phyloP scores from a whole-genome alignment of 352 stramenopile genomes.

The Pythium biforme region DNA sequence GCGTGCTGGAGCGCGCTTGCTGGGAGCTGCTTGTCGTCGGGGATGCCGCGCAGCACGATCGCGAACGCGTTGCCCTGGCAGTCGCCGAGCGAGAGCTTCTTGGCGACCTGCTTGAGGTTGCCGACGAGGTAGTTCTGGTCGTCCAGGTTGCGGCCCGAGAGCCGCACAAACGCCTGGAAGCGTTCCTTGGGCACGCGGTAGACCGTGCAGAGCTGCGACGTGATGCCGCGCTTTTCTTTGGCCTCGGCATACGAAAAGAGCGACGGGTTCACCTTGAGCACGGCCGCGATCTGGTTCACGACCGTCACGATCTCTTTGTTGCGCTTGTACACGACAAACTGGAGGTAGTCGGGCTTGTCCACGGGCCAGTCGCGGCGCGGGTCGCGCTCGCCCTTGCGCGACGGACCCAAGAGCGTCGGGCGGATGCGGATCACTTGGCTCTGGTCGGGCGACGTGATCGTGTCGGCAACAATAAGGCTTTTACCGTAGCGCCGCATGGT shows the following conservation, averaged over 20 bases:
- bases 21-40: constrained; percentile 48
- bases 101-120: constrained; percentile 88
- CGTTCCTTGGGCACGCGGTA: constrained; percentile 73
- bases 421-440: constrained; percentile 74
- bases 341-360: constrained; percentile 87
- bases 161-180: constrained; percentile 44
- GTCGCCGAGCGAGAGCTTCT: constrained; percentile 84
- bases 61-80: constrained; percentile 93
- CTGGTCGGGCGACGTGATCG: constrained; percentile 79
- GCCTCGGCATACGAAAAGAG: constrained; percentile 92
- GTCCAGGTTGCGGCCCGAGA: constrained; percentile 43
- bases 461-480: constrained; percentile 81
- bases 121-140: constrained; percentile 87
- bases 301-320: constrained; percentile 93
- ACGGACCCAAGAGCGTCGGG: constrained; percentile 32
- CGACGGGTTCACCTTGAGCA: constrained; percentile 61
- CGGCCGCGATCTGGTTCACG: constrained; percentile 71
- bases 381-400: constrained; percentile 56
- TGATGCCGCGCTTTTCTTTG: constrained; percentile 97
- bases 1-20: constrained; percentile 31
- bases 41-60: constrained; percentile 91
- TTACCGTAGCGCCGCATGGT: constrained; percentile 84
- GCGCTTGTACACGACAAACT: constrained; percentile 97
- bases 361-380: constrained; percentile 65
- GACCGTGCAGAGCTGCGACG: constrained; percentile 93